These are phyloP conservation scores for Vaccinium vitisidaea DNA, from an alignment of 148 eudicot genomes.

Conservation along the genomic window DNA sequence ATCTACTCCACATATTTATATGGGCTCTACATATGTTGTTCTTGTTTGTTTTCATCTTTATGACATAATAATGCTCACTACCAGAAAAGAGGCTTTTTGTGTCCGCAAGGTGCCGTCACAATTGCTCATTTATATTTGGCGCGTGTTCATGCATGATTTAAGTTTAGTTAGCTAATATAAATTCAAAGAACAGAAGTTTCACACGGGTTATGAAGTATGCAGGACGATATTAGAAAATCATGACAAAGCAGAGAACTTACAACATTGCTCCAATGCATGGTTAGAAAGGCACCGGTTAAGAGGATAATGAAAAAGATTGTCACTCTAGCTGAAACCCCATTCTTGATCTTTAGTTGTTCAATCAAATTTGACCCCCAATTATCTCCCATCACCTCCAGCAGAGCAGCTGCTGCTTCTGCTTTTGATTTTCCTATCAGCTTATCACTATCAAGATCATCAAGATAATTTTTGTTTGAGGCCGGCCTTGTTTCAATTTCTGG, in stretches of 20 bases:
- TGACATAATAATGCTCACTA: neutral
- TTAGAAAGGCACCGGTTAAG: slow-evolving; percentile 30
- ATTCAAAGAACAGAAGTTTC: neutral
- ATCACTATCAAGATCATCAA: neutral
- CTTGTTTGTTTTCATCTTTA: neutral
- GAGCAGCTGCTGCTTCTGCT: neutral
- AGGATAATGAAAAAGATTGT: slow-evolving; percentile 36
- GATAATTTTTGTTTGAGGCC: neutral
- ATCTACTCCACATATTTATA: neutral
- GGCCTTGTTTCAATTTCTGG: too few species aligned
- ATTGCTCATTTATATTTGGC: too few species aligned
- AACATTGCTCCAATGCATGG: slow-evolving; percentile 41
- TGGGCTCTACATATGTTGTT: neutral
- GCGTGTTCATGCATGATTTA: neutral
- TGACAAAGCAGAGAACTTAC: slow-evolving; percentile 35
- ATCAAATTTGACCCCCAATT: neutral
- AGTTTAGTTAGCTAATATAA: neutral
- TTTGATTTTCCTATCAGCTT: neutral
- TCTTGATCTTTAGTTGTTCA: neutral
- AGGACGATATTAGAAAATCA: neutral
- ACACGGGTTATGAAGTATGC: neutral
- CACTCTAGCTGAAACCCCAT: neutral
- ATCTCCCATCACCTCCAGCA: neutral
- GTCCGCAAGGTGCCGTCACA: too few species aligned
- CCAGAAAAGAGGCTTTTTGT: too few species aligned